A percentile compares a stretch with the other conserved stretches of the same genome.
phyloP scores from a whole-genome alignment of 257 asterid genomes.

The Nicotiana noctiflora region DNA sequence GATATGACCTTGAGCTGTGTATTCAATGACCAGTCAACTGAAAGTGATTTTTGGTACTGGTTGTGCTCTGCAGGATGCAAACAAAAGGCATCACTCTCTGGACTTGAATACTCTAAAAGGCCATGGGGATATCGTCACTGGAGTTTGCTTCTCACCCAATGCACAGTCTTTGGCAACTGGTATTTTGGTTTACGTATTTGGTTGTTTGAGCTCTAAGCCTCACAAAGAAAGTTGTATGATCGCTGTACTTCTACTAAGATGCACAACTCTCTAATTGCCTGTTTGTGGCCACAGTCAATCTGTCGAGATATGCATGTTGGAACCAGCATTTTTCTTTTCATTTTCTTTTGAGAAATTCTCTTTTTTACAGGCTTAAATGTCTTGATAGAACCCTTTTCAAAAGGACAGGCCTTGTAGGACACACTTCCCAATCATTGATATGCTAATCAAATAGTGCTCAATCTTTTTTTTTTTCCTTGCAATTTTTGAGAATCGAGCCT shows the following conservation, averaged over 20 bases:
- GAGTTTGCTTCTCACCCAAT: conserved; percentile 76
- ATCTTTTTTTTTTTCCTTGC: neutral
- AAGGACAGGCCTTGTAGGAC: neutral
- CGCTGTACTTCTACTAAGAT: neutral
- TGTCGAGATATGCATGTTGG: neutral
- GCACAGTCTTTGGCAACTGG: conserved; percentile 82
- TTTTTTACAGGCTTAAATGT: neutral
- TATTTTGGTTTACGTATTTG: conserved; percentile 18
- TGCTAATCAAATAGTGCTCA: neutral
- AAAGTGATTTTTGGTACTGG: neutral
- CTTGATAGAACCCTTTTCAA: neutral
- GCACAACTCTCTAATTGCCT: neutral
- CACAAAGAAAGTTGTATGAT: neutral
- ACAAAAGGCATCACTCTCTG: conserved; percentile 78
- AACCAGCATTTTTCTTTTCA: neutral
- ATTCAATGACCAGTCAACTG: conserved; percentile 6
- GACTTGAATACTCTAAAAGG: conserved; percentile 98
- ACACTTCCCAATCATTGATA: neutral
- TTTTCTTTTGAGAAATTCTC: neutral
- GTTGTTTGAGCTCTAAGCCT: neutral
- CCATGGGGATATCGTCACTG: conserved; percentile 86
- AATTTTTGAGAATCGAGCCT: neutral
- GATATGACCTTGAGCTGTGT: conserved; percentile 4
- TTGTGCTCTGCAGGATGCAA: conserved; percentile 55
- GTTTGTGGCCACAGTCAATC: neutral